A percentile compares a stretch with the other conserved stretches of the same genome.
These are phyloP conservation scores for Vitis hybrid DNA, from an alignment of 177 flowering plant genomes.

Conservation along the genomic window DNA sequence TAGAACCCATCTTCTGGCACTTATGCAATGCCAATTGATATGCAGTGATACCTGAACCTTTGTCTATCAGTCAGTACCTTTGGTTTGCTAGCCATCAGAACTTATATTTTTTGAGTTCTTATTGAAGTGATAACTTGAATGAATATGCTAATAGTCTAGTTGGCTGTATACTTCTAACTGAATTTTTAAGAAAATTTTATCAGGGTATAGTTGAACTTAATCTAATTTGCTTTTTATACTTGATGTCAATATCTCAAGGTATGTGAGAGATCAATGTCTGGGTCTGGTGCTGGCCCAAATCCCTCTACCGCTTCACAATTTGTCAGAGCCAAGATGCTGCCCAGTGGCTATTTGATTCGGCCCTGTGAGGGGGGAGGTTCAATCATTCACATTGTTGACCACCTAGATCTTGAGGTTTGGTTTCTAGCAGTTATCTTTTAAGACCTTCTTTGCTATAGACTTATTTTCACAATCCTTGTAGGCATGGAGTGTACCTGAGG, in stretches of 20 bases:
- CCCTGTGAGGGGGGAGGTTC: slow-evolving; percentile 98
- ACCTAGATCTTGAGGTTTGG: slow-evolving; percentile 79
- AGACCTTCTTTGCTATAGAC: neutral
- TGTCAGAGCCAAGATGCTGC: slow-evolving; percentile 82
- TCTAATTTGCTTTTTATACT: neutral
- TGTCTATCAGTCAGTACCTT: no score
- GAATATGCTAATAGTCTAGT: no score
- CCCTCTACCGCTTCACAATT: slow-evolving; percentile 67
- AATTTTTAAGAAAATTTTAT: no score
- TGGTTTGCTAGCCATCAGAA: no score
- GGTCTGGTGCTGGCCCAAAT: slow-evolving; percentile 80
- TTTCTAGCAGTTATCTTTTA: neutral
- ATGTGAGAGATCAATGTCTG: slow-evolving; percentile 89
- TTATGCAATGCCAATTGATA: no score
- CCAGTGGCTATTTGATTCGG: slow-evolving; percentile 85
- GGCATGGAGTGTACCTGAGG: slow-evolving; percentile 87
- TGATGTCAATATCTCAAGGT: slow-evolving; percentile 37
- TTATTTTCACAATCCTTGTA: slow-evolving; percentile 9
- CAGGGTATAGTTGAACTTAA: neutral
- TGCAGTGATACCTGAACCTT: no score
- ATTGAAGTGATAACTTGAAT: no score
- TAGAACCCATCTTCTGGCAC: no score
- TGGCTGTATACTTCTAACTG: no score
- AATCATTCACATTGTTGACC: slow-evolving; percentile 88
- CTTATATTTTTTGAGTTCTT: no score